Evolutionary conservation across 129 eudicot genomes (phyloP).

Genomic region (Smallanthus sonchifolius): DNA sequence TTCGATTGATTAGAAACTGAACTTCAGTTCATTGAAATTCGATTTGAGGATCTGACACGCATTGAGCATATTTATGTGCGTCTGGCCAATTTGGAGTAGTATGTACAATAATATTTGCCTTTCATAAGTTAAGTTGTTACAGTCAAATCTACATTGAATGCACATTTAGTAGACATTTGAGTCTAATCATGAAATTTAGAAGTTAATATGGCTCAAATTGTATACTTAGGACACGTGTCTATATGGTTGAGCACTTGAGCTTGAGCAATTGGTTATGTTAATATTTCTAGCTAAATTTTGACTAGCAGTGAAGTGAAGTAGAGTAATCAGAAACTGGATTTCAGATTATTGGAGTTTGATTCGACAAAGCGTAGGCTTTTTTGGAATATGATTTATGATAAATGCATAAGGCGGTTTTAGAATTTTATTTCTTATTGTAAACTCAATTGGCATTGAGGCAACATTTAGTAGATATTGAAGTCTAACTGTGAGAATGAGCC

Average conservation of each 20-base stretch:
- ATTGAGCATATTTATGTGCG: slow-evolving; percentile 5
- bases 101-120: background rate
- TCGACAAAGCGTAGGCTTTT: background rate
- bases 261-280: slow-evolving; percentile 10
- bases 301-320: background rate
- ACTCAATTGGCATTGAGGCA: background rate
- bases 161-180: background rate
- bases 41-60: background rate
- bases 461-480: slow-evolving; percentile 8
- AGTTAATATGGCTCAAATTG: background rate
- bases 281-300: slow-evolving; percentile 6
- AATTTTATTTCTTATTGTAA: background rate
- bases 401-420: background rate
- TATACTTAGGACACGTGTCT: background rate
- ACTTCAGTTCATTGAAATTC: background rate
- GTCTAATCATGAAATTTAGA: background rate
- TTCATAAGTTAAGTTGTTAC: slow-evolving; percentile 6
- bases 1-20: background rate
- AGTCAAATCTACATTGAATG: background rate
- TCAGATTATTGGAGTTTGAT: background rate
- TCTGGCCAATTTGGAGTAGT: slow-evolving; percentile 1
- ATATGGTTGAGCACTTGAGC: background rate
- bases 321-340: slow-evolving; percentile 5
- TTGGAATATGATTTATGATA: background rate
- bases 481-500: background rate